A percentile compares a stretch with the other conserved stretches of the same genome.
Evolutionary conservation across 2,329 filamentous ascomycete species (phyloP).

Genomic region (Metarhizium robertsii): DNA sequence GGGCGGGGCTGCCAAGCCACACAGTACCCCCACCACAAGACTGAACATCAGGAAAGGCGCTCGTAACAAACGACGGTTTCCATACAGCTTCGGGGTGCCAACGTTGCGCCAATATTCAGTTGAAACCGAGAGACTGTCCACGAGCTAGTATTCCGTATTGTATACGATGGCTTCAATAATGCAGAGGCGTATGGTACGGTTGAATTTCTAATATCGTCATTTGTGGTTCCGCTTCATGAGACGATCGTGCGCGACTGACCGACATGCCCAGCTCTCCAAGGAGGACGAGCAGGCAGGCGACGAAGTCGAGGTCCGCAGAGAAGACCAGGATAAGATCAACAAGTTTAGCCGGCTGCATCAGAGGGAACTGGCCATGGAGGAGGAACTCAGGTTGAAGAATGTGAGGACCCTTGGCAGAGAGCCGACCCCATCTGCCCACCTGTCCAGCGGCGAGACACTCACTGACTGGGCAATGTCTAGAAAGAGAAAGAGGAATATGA

Average conservation of each 20-base stretch:
- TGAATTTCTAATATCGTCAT: not conserved
- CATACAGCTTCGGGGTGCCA: not conserved
- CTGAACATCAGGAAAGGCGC: no score
- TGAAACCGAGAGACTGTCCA: not conserved
- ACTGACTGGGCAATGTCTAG: conserved; percentile 34
- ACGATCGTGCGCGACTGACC: conserved; percentile 8
- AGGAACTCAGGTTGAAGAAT: conserved; percentile 70
- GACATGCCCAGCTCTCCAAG: conserved; percentile 63
- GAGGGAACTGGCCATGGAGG: conserved; percentile 68
- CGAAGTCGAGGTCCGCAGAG: conserved; percentile 87
- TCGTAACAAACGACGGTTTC: not conserved
- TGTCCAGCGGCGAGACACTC: not conserved
- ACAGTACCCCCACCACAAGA: no score
- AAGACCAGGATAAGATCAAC: conserved; percentile 99
- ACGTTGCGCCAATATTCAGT: not conserved
- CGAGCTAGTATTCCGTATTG: not conserved
- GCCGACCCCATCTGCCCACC: not conserved
- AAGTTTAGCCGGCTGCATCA: conserved; percentile 91
- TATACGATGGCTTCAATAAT: conserved; percentile 35
- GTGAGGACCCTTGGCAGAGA: conserved; percentile 38
- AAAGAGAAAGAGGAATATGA: conserved; percentile 98
- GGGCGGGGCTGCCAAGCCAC: no score
- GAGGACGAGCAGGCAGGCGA: conserved; percentile 76
- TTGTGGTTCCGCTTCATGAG: not conserved
- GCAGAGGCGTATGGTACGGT: conserved; percentile 50